These are phyloP conservation scores for Leptographium procerum DNA, from an alignment of 2,329 filamentous ascomycete species.

Conservation along the genomic window DNA sequence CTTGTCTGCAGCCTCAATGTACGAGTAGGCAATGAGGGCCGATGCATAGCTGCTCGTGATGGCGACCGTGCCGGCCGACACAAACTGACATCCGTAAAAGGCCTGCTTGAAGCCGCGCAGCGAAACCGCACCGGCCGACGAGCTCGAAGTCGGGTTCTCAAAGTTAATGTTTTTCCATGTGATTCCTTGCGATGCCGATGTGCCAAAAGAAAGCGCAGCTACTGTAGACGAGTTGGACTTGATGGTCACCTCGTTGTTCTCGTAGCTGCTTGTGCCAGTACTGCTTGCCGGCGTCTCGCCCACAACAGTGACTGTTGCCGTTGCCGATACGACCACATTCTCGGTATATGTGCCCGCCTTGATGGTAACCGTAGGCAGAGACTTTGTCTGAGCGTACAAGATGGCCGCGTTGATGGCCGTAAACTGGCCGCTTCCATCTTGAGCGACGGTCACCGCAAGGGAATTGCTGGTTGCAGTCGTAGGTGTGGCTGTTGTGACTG, in stretches of 20 bases:
- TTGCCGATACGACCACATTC: conserved; percentile 26
- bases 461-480: background rate
- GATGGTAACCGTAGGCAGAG: conserved; percentile 30
- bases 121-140: conserved; percentile 18
- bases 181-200: conserved; percentile 18
- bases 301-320: conserved; percentile 28
- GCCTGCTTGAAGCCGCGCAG: conserved; percentile 27
- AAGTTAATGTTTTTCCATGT: conserved; percentile 29
- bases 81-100: conserved; percentile 32
- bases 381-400: conserved; percentile 27
- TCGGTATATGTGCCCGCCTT: conserved; percentile 33
- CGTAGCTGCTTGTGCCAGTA: conserved; percentile 15
- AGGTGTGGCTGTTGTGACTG: background rate
- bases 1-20: conserved; percentile 31
- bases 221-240: conserved; percentile 17
- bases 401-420: conserved; percentile 32
- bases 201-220: conserved; percentile 16
- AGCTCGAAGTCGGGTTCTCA: conserved; percentile 18
- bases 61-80: conserved; percentile 22
- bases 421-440: conserved; percentile 23
- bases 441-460: background rate
- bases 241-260: conserved; percentile 26
- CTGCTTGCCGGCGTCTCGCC: conserved; percentile 19
- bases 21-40: conserved; percentile 30
- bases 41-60: conserved; percentile 20